Evolutionary conservation across 2,329 filamentous ascomycete genomes (phyloP), one percentile per base, ranked within the genome.

Genomic region (Penicillium sp.): DNA sequence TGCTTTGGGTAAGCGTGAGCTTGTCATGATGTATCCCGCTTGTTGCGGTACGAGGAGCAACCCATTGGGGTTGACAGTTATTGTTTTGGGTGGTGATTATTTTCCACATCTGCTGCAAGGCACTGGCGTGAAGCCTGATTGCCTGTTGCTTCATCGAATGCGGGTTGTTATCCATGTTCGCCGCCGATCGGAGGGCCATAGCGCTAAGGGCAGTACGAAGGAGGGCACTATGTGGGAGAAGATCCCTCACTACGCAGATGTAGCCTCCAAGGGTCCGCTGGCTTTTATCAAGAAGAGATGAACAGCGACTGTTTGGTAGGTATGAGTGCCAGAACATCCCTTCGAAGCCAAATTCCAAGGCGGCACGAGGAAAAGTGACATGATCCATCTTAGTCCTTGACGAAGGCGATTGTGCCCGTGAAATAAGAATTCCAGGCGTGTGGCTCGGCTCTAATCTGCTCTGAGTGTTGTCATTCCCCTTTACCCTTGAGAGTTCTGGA

Each of bases 201-300:
- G 56, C 56, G n/a, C 56, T 38, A 15, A 55, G 42, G 3, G 45
- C 60, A 51, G 51, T 45, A 19, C 44, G 56, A 17, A 61, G 55
- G 3, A 58, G 50, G 19, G 15, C 22, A 13, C 55, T 58, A 4
- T 44, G 5, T 13, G 60, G 55, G 5, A 58, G 15, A 12, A 61
- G n/a, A 1, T 61, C 50, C 40, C 45, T 42, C 17, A 61, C n/a
- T 5, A 30, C 44, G 22, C 50, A 55, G 17, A 61, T 58, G 2
- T 55, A 61, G n/a, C 60, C 60, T n/a, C 60, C 60, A 37, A 61
- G 50, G 9, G 24, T 53, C 15, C 47, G 28, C 15, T 45, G 40
- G 1, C 30, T 53, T 5, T 49, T 22, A 35, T 54, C 40, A 35
- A 61, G 53, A 2, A 54, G 38, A 28, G 30, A 40, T 8, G 55